A percentile compares a stretch with the other conserved stretches of the same genome.
phyloP scores from a whole-genome alignment of 371 early-diverging fungal species.

The Smittium mucronatum region DNA sequence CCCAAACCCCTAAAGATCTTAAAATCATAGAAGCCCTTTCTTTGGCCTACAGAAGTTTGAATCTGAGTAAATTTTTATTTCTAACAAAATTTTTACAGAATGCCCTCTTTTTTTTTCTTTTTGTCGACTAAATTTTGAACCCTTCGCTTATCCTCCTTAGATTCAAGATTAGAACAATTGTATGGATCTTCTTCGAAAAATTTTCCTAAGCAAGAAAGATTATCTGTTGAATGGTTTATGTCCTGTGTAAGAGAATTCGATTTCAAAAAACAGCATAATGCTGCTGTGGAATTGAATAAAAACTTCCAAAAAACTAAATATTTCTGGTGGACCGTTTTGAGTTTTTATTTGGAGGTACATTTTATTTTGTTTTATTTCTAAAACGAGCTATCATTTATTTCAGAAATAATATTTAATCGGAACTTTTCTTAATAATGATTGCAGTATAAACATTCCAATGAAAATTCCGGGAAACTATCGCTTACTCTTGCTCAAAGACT shows the following conservation, averaged over 20 bases:
- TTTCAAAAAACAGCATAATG: slow-evolving; percentile 65
- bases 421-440: too few relatives aligned
- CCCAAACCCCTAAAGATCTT: slow-evolving; percentile 46
- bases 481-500: slow-evolving; percentile 70
- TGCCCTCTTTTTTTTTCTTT: not conserved
- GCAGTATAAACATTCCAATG: slow-evolving; percentile 34
- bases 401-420: too few relatives aligned
- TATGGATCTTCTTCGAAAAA: slow-evolving; percentile 35
- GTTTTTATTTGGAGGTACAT: slow-evolving; percentile 23
- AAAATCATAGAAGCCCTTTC: slow-evolving; percentile 59
- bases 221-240: slow-evolving; percentile 72
- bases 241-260: slow-evolving; percentile 57
- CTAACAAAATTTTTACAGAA: slow-evolving; percentile 43
- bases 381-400: too few relatives aligned
- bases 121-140: not conserved
- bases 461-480: slow-evolving; percentile 36
- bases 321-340: slow-evolving; percentile 77
- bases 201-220: slow-evolving; percentile 57
- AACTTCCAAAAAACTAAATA: slow-evolving; percentile 61
- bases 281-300: slow-evolving; percentile 69
- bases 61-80: slow-evolving; percentile 44
- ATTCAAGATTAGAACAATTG: slow-evolving; percentile 5
- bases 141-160: not conserved
- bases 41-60: slow-evolving; percentile 48
- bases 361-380: too few relatives aligned